Evolutionary conservation across 345 rosid genomes (phyloP).

Genomic region (Aurinia saxatilis): DNA sequence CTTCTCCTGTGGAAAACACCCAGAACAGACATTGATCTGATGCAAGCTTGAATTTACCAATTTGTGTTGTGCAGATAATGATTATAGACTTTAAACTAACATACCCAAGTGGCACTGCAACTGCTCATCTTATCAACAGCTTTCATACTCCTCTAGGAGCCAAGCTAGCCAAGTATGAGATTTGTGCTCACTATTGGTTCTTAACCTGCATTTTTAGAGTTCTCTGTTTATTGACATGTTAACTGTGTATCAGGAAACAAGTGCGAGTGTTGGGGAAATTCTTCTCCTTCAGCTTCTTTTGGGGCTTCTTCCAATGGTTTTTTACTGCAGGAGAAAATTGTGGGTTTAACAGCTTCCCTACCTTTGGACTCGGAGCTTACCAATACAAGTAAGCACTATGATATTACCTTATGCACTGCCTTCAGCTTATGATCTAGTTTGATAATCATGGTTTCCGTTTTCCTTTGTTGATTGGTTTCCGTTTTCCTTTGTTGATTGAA

Average conservation of each 20-base stretch:
- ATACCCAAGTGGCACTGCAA: conserved; percentile 92
- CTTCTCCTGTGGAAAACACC: not conserved
- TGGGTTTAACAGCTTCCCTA: conserved; percentile 70
- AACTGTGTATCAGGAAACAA: conserved; percentile 43
- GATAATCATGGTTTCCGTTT: no score
- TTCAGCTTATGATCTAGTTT: not conserved
- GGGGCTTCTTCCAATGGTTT: conserved; percentile 81
- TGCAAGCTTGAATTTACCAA: not conserved
- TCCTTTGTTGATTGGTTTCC: no score
- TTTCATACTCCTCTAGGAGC: conserved; percentile 96
- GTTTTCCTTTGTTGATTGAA: not conserved
- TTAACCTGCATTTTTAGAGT: not conserved
- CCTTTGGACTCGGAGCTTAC: conserved; percentile 66
- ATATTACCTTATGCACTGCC: not conserved
- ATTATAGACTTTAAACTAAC: conserved; percentile 71
- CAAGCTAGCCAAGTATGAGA: conserved; percentile 60
- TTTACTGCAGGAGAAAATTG: conserved; percentile 58
- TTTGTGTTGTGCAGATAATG: conserved; percentile 49
- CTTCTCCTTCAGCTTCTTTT: conserved; percentile 64
- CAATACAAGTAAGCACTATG: conserved; percentile 34
- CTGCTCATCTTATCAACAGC: conserved; percentile 85
- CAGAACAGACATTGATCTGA: not conserved
- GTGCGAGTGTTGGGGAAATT: conserved; percentile 47
- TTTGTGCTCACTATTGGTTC: not conserved
- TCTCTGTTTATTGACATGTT: not conserved